Base-by-base conservation (phyloP, 2,329 filamentous ascomycete species). In the Sclerotinia trifoliorum region DNA sequence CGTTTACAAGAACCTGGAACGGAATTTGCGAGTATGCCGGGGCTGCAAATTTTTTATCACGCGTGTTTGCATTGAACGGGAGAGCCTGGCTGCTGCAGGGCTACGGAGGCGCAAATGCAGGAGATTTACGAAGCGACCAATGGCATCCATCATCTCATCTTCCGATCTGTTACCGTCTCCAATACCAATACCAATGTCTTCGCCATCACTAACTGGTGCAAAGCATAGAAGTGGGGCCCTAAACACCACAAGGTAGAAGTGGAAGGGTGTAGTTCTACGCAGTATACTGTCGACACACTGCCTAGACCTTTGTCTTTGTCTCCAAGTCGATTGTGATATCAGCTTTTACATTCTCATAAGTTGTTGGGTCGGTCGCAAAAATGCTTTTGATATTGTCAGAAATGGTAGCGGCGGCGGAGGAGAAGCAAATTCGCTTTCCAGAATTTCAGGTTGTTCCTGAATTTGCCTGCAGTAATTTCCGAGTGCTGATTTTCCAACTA, bases 121-220 rank as follows among this genome's bases (percentile, higher is more conserved):
- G 17, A 72, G 35, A 42, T 74, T 74, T 26, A 74, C 39, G 44
- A 71, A 70, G 32, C 66, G 56, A 3, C 72, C 71, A 8, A 74
- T 74, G 24, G 11, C 29, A 32, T 60, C 60, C 42, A 82, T 70
- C 1, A 73, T 71, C 1, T 42, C 44, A 5, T 55, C 68, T 1
- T 83, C 80, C 0, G 62, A 71, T 1, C 81, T 74, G 80, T 80
- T 80, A 1, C 80, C 80, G 71, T 85, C 82, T 0, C 78, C 79
- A 17, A 84, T 77, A 5, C 83, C 84, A 62, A 86, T 83, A 57
- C 75, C 76, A 51, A 85, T 66, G 26, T 82, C 78, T 2, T 80
- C 77, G 1, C 77, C 64, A 17, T 78, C 78, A 0, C 39, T 13
- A 15, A 15, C 2, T 42, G 39, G 39, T 15, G 75, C 69, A 32